Percentiles rank a stretch among this genome's conserved stretches.
Evolutionary conservation across 2,329 filamentous ascomycete species (phyloP).

Genomic region (Hortaea sp.): DNA sequence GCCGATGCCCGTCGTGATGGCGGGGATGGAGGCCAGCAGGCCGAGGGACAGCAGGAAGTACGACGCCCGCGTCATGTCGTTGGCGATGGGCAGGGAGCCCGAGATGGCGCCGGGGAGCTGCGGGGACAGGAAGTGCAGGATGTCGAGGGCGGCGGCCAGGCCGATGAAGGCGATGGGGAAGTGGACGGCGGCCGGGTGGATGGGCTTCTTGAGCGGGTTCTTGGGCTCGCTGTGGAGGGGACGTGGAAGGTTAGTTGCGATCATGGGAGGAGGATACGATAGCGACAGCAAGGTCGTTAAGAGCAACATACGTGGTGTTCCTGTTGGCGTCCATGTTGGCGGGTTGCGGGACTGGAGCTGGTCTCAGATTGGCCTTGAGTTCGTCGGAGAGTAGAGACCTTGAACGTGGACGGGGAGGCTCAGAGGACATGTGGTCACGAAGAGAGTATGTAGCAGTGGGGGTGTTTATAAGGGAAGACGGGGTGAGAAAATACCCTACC

Average conservation of each 20-base stretch:
- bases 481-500: not conserved
- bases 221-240: conserved; percentile 13
- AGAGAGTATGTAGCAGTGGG: not conserved
- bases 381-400: conserved; percentile 9
- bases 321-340: conserved; percentile 5
- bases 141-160: conserved; percentile 33
- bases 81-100: conserved; percentile 23
- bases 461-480: not conserved
- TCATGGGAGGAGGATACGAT: not conserved
- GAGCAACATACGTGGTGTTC: conserved; percentile 4
- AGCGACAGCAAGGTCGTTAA: not conserved
- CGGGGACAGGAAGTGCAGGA: conserved; percentile 27
- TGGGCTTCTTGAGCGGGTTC: conserved; percentile 24
- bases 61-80: conserved; percentile 30
- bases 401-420: conserved; percentile 4
- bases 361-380: conserved; percentile 7
- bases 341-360: conserved; percentile 1
- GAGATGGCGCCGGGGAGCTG: conserved; percentile 20
- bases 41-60: conserved; percentile 37
- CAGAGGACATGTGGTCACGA: not conserved
- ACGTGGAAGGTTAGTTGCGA: not conserved
- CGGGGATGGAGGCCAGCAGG: conserved; percentile 24
- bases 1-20: conserved; percentile 23
- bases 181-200: conserved; percentile 38
- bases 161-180: conserved; percentile 38